Evolutionary conservation across 2,329 filamentous ascomycete species (phyloP).

Genomic region (Thermothelomyces thermophilus): DNA sequence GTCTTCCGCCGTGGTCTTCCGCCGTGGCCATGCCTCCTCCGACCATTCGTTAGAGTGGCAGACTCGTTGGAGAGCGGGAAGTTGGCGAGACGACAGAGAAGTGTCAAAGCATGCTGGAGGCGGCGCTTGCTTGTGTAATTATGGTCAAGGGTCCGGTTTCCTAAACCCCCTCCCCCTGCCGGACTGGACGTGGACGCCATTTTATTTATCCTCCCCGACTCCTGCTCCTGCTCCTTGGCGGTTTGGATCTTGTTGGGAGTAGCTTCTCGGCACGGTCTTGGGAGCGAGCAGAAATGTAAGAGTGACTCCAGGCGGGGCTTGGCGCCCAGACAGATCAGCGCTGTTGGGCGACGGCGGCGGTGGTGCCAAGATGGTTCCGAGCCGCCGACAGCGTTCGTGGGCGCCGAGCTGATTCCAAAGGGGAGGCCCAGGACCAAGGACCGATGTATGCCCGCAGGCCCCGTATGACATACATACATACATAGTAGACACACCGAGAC

Average conservation of each 20-base stretch:
- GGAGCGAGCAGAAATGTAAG: slow-evolving; percentile 6
- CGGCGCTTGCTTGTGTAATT: too few relatives aligned
- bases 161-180: not conserved
- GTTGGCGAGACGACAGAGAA: not conserved
- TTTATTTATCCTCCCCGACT: slow-evolving; percentile 13
- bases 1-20: not conserved
- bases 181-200: slow-evolving; percentile 10
- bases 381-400: too few relatives aligned
- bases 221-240: slow-evolving; percentile 7
- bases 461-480: too few relatives aligned
- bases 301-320: slow-evolving; percentile 9
- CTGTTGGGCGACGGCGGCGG: not conserved
- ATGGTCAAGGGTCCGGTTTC: too few relatives aligned
- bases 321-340: slow-evolving; percentile 21
- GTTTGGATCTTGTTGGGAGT: slow-evolving; percentile 13
- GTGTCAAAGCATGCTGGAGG: slow-evolving; percentile 6
- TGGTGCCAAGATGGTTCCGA: too few relatives aligned
- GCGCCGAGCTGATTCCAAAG: too few relatives aligned
- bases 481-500: too few relatives aligned
- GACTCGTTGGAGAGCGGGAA: too few relatives aligned
- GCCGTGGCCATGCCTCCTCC: not conserved
- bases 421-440: too few relatives aligned
- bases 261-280: slow-evolving; percentile 10
- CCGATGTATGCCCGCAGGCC: too few relatives aligned
- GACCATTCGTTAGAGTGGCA: not conserved